phyloP scores from a whole-genome alignment of 768 basidiomycete genomes.

The Phallus indusiatus region DNA sequence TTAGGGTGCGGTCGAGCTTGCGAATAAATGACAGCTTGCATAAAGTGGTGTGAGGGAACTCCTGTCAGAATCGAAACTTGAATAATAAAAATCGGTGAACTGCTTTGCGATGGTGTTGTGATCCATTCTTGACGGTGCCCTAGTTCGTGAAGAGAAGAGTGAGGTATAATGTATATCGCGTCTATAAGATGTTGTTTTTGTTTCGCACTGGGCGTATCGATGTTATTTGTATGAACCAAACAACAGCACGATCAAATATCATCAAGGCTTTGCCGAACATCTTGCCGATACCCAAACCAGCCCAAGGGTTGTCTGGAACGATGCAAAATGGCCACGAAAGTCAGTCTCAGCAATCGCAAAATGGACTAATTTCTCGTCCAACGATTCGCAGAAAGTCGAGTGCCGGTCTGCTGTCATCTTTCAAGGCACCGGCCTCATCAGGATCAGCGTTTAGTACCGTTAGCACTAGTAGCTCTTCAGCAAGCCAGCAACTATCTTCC shows the following conservation, averaged over 20 bases:
- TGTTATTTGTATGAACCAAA: neutral
- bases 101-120: constrained; percentile 58
- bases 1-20: constrained; percentile 17
- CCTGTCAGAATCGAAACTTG: constrained; percentile 61
- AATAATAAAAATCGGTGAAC: constrained; percentile 79
- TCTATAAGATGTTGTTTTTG: neutral
- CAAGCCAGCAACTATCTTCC: constrained; percentile 24
- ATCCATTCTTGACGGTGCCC: constrained; percentile 12
- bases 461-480: constrained; percentile 15
- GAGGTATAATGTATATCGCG: neutral
- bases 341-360: constrained; percentile 1
- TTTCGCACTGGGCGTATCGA: neutral
- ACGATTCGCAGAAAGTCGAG: constrained; percentile 74
- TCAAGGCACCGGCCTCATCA: constrained; percentile 33
- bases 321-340: neutral
- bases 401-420: constrained; percentile 70
- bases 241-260: neutral
- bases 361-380: constrained; percentile 31
- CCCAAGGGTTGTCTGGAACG: neutral
- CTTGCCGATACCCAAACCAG: neutral
- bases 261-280: neutral
- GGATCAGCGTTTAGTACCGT: constrained; percentile 13
- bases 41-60: constrained; percentile 53
- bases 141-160: constrained; percentile 8
- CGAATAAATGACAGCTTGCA: constrained; percentile 41